A percentile compares a stretch with the other conserved stretches of the same genome.
Evolutionary conservation across 495 filamentous ascomycete species (phyloP).

Genomic region (Echria macrotheca): DNA sequence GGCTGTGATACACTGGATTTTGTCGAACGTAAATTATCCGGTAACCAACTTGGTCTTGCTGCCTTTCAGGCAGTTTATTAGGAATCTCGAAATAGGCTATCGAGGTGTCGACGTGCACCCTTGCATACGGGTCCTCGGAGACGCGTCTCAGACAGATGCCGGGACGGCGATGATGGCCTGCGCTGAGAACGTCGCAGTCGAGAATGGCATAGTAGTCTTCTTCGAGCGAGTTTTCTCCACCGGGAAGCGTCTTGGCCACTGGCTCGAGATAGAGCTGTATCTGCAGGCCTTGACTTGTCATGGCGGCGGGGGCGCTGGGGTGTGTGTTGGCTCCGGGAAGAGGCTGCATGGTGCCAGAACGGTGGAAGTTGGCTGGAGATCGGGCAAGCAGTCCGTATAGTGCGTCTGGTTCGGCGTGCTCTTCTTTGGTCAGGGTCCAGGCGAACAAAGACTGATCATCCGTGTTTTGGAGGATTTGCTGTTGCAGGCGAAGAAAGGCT

Average conservation of each 20-base stretch:
- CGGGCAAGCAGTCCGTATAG: neutral
- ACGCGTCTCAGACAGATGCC: neutral
- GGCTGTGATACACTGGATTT: neutral
- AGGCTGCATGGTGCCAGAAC: neutral
- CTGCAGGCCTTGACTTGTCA: neutral
- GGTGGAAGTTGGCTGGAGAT: neutral
- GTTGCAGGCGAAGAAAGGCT: conserved; percentile 12
- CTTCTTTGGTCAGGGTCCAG: neutral
- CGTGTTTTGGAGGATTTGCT: conserved; percentile 7
- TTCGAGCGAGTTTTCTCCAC: neutral
- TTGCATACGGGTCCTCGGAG: neutral
- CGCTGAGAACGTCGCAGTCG: neutral
- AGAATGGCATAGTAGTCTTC: neutral
- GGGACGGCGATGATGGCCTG: neutral
- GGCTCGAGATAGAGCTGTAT: neutral
- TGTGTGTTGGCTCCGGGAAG: neutral
- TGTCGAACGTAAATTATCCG: neutral
- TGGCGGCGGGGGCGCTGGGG: neutral
- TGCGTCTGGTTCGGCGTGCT: neutral
- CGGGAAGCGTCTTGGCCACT: neutral
- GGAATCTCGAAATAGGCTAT: neutral
- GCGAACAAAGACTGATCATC: conserved; percentile 5
- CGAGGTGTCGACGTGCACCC: neutral
- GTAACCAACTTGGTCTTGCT: neutral
- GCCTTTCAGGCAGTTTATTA: neutral